phyloP scores from a whole-genome alignment of 202 grass and related monocot species.

The Panicum hallii region DNA sequence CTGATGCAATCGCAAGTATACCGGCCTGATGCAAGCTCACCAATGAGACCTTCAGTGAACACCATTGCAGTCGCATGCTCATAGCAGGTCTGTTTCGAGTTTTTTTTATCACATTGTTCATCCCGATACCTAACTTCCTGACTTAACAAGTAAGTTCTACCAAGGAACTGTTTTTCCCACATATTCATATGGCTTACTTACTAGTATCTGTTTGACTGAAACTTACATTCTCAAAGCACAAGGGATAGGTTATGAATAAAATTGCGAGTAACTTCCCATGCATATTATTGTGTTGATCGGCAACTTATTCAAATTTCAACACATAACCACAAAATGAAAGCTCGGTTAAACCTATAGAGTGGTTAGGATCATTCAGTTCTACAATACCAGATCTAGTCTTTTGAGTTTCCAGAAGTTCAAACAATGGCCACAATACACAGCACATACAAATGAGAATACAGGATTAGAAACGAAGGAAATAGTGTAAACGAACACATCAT shows the following conservation, averaged over 20 bases:
- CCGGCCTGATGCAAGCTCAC: background rate
- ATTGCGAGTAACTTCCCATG: background rate
- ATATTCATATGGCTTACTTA: background rate
- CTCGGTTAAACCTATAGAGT: background rate
- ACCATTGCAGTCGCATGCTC: background rate
- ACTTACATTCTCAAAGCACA: background rate
- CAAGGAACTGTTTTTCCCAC: background rate
- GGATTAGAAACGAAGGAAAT: background rate
- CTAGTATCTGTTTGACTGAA: background rate
- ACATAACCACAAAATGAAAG: background rate
- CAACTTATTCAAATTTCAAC: background rate
- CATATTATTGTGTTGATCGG: background rate
- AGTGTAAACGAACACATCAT: background rate
- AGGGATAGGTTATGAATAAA: background rate
- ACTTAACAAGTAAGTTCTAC: background rate
- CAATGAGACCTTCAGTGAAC: background rate
- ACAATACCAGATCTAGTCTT: slow-evolving; percentile 10
- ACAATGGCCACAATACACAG: background rate
- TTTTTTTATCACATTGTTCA: slow-evolving; percentile 14
- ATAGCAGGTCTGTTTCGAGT: background rate
- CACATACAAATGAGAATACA: slow-evolving; percentile 9
- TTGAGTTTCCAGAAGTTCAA: background rate
- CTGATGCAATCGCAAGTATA: background rate
- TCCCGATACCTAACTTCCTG: background rate
- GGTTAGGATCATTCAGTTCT: slow-evolving; percentile 9